Percentiles rank a stretch among this genome's conserved stretches.
phyloP scores from a whole-genome alignment of 2,329 filamentous ascomycete genomes.

The Paraconiothyrium brasiliense region DNA sequence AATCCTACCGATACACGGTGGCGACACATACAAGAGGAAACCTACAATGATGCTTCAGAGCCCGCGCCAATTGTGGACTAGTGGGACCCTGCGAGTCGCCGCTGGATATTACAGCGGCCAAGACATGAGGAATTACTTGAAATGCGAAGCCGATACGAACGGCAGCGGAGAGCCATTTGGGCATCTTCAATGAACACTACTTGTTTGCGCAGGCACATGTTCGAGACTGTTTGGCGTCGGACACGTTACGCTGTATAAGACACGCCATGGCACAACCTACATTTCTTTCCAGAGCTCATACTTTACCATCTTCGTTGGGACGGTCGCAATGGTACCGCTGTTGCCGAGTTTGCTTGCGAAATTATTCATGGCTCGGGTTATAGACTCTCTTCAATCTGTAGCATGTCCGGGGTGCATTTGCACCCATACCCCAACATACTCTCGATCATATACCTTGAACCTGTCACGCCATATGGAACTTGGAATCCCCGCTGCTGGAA shows the following conservation, averaged over 20 bases:
- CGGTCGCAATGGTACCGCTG: neutral
- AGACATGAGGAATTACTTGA: neutral
- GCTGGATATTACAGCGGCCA: neutral
- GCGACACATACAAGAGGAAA: slow-evolving; percentile 35
- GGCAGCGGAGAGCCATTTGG: neutral
- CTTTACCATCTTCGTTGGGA: neutral
- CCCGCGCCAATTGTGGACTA: slow-evolving; percentile 1
- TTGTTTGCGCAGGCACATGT: neutral
- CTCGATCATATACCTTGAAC: too few species aligned
- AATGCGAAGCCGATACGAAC: neutral
- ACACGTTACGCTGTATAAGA: neutral
- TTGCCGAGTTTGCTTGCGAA: neutral
- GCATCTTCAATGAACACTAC: neutral
- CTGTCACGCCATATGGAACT: too few species aligned
- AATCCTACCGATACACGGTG: slow-evolving; percentile 39
- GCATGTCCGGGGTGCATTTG: neutral
- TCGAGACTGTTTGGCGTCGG: slow-evolving; percentile 5
- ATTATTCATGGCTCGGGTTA: neutral
- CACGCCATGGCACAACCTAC: neutral
- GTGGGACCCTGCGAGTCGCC: neutral
- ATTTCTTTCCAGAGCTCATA: slow-evolving; percentile 4
- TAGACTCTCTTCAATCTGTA: too few species aligned
- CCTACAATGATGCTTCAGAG: slow-evolving; percentile 14
- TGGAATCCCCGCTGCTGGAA: too few species aligned
- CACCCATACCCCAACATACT: neutral